phyloP scores from a whole-genome alignment of 75 land plant genomes.

The Picea sitchensis region DNA sequence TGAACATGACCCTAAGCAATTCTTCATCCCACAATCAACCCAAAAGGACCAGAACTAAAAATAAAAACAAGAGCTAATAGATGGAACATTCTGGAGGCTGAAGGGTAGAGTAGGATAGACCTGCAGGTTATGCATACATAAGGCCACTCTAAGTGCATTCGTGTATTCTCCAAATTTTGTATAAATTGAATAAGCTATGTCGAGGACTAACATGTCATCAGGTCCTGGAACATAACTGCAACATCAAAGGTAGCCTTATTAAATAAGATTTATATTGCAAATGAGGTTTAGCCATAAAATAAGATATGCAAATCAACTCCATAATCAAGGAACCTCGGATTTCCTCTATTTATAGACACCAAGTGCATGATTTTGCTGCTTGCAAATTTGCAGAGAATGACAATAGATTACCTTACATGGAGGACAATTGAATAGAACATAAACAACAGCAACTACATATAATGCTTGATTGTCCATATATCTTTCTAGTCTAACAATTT shows the following conservation, averaged over 20 bases:
- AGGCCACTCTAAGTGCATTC: slow-evolving; percentile 93
- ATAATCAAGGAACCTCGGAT: neutral
- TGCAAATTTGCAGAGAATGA: neutral
- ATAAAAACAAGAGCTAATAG: neutral
- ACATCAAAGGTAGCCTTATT: slow-evolving; percentile 8
- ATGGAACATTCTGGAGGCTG: neutral
- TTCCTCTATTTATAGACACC: neutral
- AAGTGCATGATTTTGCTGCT: neutral
- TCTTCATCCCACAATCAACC: neutral
- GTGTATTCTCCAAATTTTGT: slow-evolving; percentile 86
- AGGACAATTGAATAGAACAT: neutral
- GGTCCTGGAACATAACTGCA: slow-evolving; percentile 96
- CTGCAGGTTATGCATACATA: slow-evolving; percentile 80
- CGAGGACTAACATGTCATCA: slow-evolving; percentile 87
- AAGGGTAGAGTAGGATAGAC: slow-evolving; percentile 20
- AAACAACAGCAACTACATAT: neutral
- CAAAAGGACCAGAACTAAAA: neutral
- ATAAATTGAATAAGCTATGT: slow-evolving; percentile 84
- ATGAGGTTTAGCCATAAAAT: neutral
- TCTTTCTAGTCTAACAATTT: neutral
- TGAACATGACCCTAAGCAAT: neutral
- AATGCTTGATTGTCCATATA: neutral
- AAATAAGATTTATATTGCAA: slow-evolving; percentile 7
- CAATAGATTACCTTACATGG: neutral
- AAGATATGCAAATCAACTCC: neutral